Evolutionary conservation across 108 stramenopile species (phyloP).

Genomic region (Cyclotella distinguenda): DNA sequence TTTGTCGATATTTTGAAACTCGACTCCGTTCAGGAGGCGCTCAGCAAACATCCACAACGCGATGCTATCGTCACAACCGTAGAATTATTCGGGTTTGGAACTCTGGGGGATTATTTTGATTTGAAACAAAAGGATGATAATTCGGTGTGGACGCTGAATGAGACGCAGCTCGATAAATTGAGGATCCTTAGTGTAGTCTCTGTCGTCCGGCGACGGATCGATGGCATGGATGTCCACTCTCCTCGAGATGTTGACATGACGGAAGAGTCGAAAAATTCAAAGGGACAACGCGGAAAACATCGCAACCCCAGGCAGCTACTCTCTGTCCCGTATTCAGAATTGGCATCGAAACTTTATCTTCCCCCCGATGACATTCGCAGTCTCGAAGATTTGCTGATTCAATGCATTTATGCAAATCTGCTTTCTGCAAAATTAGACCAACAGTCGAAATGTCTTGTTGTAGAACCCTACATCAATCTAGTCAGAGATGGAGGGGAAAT

Average conservation of each 20-base stretch:
- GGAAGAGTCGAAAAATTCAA: neutral
- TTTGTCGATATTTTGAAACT: slow-evolving; percentile 32
- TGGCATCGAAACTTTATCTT: slow-evolving; percentile 24
- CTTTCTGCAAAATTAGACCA: slow-evolving; percentile 39
- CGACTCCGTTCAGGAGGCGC: slow-evolving; percentile 17
- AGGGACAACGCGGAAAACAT: neutral
- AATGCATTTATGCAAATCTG: slow-evolving; percentile 46
- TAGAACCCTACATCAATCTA: slow-evolving; percentile 12
- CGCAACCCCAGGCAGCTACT: slow-evolving; percentile 9
- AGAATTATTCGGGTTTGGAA: slow-evolving; percentile 31
- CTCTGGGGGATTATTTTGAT: slow-evolving; percentile 25
- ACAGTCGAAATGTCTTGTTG: slow-evolving; percentile 18
- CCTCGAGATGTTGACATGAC: neutral
- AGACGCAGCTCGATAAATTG: slow-evolving; percentile 39
- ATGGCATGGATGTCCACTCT: neutral
- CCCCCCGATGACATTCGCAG: slow-evolving; percentile 11
- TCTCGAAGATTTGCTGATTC: slow-evolving; percentile 42
- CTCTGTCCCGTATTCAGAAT: slow-evolving; percentile 28
- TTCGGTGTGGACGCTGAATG: slow-evolving; percentile 39
- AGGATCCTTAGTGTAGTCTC: slow-evolving; percentile 43
- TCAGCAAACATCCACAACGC: slow-evolving; percentile 7
- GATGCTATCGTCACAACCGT: slow-evolving; percentile 15
- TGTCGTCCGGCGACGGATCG: slow-evolving; percentile 12
- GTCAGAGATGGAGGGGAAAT: slow-evolving; percentile 1
- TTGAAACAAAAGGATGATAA: slow-evolving; percentile 2